These are phyloP conservation scores for Gastrolobium villosum DNA, from an alignment of 306 rosid genomes.

Conservation along the genomic window DNA sequence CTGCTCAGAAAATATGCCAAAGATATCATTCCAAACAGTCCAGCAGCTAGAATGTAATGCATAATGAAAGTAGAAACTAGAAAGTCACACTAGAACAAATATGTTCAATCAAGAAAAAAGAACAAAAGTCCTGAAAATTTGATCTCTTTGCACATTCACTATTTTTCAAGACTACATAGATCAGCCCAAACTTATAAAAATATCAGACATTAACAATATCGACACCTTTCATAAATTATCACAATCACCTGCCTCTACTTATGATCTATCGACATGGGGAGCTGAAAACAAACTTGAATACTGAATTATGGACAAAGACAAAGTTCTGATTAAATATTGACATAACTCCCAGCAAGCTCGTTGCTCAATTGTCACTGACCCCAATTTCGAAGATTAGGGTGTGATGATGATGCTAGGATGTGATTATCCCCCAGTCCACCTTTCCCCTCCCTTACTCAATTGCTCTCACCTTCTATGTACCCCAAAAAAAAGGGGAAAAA, in stretches of 20 bases:
- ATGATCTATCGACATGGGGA: constrained; percentile 1
- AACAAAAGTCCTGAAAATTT: background rate
- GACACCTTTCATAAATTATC: background rate
- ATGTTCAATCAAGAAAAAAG: constrained; percentile 9
- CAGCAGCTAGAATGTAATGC: constrained; percentile 25
- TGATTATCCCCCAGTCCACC: background rate
- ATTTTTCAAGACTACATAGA: constrained; percentile 2
- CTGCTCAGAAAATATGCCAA: constrained; percentile 39
- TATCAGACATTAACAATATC: constrained; percentile 1
- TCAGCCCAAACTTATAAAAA: constrained; percentile 21
- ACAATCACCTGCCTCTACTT: background rate
- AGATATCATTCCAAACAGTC: constrained; percentile 37
- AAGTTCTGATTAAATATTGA: constrained; percentile 2
- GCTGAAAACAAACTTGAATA: constrained; percentile 18
- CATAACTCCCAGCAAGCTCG: background rate
- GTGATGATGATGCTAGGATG: background rate
- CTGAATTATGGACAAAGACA: constrained; percentile 13
- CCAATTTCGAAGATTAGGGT: background rate
- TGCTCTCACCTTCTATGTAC: background rate
- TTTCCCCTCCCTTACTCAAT: background rate
- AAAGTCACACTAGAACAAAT: constrained; percentile 30
- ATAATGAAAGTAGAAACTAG: constrained; percentile 25
- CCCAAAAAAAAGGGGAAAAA: too few species aligned
- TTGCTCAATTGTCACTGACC: background rate
- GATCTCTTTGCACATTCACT: constrained; percentile 15